phyloP scores from a whole-genome alignment of 176 grass and related monocot species.

The Stipa capillata region DNA sequence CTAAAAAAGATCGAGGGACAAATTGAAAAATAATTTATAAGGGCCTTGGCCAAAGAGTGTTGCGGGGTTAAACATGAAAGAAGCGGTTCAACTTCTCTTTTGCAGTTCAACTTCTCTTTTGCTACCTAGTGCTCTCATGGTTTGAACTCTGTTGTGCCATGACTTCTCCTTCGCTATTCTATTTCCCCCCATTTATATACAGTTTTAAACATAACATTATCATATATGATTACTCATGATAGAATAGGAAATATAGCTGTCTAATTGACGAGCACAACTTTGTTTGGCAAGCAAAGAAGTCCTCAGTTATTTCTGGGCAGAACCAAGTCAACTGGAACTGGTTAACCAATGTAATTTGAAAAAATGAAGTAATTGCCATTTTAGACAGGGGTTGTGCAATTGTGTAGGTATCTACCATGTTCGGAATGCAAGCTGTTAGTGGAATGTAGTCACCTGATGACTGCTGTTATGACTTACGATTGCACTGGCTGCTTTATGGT shows the following conservation, averaged over 20 bases:
- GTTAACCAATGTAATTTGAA: too few species aligned
- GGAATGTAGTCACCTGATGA: slow-evolving; percentile 7
- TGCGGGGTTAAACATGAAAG: too few species aligned
- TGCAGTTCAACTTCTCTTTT: too few species aligned
- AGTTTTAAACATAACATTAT: too few species aligned
- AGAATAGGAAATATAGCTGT: background rate
- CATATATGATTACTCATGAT: too few species aligned
- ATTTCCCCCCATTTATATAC: background rate
- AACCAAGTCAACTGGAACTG: background rate
- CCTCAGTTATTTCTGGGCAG: background rate
- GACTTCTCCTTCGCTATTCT: background rate
- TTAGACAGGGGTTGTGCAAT: background rate
- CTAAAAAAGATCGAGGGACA: too few species aligned
- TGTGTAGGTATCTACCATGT: background rate
- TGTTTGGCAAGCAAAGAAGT: background rate
- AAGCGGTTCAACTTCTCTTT: too few species aligned
- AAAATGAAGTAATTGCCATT: background rate
- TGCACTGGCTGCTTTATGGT: background rate
- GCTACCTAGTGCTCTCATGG: background rate
- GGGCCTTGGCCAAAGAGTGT: too few species aligned
- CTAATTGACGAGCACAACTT: background rate
- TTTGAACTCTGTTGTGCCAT: background rate
- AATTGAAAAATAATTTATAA: too few species aligned
- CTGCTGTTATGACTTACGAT: background rate
- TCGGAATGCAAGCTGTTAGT: too few species aligned